Conservation (phyloP, 352 stramenopile species). For the Phytophthora crassamura region DNA sequence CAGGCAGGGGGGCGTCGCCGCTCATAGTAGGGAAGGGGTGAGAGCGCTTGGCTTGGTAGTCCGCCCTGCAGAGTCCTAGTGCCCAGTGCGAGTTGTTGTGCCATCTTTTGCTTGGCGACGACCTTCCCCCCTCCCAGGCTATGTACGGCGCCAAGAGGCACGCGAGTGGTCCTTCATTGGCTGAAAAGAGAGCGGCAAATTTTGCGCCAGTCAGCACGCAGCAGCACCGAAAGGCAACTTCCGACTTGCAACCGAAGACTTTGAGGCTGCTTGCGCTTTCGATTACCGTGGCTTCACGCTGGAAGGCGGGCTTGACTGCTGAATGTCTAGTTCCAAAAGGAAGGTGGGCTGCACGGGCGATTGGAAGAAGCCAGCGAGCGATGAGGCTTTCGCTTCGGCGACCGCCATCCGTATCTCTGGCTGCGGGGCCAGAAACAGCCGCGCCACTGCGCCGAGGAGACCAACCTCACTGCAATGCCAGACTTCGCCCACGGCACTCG, state of each 20-base stretch:
- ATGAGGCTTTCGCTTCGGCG: background rate
- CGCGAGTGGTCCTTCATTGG: slow-evolving; percentile 12
- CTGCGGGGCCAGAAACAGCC: slow-evolving; percentile 26
- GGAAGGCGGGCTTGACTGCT: no score
- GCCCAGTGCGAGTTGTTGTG: slow-evolving; percentile 10
- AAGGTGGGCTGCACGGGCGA: background rate
- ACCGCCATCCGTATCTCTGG: slow-evolving; percentile 33
- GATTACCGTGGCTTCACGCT: background rate
- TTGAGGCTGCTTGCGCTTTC: background rate
- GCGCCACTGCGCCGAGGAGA: background rate
- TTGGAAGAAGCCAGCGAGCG: slow-evolving; percentile 26
- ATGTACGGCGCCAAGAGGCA: slow-evolving; percentile 23
- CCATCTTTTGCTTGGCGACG: slow-evolving; percentile 10
- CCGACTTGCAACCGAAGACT: no score
- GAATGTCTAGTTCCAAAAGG: no score
- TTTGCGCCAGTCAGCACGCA: background rate
- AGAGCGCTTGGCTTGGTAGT: background rate
- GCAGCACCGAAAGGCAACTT: background rate
- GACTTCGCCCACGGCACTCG: slow-evolving; percentile 1
- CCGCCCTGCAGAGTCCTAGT: slow-evolving; percentile 13
- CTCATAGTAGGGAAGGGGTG: slow-evolving; percentile 19
- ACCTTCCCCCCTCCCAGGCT: slow-evolving; percentile 32
- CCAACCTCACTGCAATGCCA: no score
- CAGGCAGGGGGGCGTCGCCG: slow-evolving; percentile 19
- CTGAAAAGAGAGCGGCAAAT: slow-evolving; percentile 10